Evolutionary conservation across 2,329 filamentous ascomycete genomes (phyloP).

Genomic region (Diplodia mutila): DNA sequence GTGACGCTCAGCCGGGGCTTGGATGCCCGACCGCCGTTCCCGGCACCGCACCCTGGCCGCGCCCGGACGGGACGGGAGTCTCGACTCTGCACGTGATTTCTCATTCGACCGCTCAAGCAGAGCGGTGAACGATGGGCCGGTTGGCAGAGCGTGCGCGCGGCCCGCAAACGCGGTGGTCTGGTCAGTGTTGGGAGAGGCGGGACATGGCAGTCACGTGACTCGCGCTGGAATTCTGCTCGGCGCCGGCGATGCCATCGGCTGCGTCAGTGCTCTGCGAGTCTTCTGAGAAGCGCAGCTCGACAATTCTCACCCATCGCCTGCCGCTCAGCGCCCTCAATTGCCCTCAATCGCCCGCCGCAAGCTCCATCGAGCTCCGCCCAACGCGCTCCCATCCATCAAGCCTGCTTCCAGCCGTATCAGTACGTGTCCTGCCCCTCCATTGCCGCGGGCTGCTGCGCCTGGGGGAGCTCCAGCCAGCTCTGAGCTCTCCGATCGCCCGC

Average conservation of each 20-base stretch:
- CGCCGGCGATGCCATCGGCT: background rate
- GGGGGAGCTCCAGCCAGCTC: slow-evolving; percentile 22
- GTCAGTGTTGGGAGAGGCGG: background rate
- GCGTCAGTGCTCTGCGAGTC: slow-evolving; percentile 18
- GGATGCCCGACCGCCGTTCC: slow-evolving; percentile 18
- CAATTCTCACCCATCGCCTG: slow-evolving; percentile 9
- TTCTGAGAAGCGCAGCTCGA: background rate
- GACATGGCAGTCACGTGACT: background rate
- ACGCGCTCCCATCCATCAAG: background rate
- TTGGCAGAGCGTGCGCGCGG: background rate
- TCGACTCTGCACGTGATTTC: slow-evolving; percentile 1
- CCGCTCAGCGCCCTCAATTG: slow-evolving; percentile 11
- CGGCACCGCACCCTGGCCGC: slow-evolving; percentile 14
- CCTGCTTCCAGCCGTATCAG: background rate
- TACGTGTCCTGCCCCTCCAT: slow-evolving; percentile 8
- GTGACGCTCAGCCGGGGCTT: background rate
- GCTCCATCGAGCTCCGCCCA: background rate
- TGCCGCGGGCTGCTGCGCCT: slow-evolving; percentile 3
- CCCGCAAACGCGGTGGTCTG: background rate
- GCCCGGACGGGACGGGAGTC: background rate
- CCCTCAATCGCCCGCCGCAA: slow-evolving; percentile 11
- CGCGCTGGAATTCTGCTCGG: background rate
- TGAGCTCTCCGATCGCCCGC: slow-evolving; percentile 24
- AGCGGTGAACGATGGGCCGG: slow-evolving; percentile 1
- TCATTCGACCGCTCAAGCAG: background rate